A percentile compares a stretch with the other conserved stretches of the same genome.
These are phyloP conservation scores for Aspergillus incahuasiensis DNA, from an alignment of 495 filamentous ascomycete species.

Conservation along the genomic window DNA sequence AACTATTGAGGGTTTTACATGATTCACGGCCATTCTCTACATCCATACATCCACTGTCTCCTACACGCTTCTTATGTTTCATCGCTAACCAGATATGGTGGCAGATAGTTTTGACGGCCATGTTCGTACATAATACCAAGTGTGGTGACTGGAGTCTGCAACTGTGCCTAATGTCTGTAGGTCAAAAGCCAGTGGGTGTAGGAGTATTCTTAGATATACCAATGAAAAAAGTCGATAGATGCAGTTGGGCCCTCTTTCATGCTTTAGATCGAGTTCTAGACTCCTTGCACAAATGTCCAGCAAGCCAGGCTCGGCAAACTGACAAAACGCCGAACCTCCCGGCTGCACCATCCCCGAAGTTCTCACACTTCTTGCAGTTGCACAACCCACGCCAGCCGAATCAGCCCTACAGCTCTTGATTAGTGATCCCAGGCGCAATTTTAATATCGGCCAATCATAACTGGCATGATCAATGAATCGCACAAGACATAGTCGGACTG, in stretches of 20 bases:
- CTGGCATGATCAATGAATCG: constrained; percentile 16
- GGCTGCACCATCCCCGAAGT: background rate
- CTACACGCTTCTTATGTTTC: background rate
- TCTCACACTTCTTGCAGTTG: background rate
- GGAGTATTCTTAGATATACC: background rate
- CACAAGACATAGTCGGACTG: constrained; percentile 5
- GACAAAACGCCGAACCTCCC: background rate
- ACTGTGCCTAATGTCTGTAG: background rate
- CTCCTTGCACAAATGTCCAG: background rate
- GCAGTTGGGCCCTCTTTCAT: background rate
- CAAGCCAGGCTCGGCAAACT: background rate
- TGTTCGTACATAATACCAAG: background rate
- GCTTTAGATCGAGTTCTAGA: background rate
- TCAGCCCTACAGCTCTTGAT: background rate
- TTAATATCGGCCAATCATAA: background rate
- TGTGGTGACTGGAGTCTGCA: background rate
- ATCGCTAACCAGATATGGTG: constrained; percentile 8
- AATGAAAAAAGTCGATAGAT: background rate
- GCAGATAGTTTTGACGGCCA: background rate
- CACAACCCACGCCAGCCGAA: background rate
- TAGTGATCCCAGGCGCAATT: background rate
- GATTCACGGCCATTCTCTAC: background rate
- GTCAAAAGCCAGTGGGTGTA: background rate
- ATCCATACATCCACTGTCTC: constrained; percentile 3
- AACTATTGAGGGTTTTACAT: constrained; percentile 31